These are phyloP conservation scores for Solanum peruvianum DNA, from an alignment of 257 asterid species.

Conservation along the genomic window DNA sequence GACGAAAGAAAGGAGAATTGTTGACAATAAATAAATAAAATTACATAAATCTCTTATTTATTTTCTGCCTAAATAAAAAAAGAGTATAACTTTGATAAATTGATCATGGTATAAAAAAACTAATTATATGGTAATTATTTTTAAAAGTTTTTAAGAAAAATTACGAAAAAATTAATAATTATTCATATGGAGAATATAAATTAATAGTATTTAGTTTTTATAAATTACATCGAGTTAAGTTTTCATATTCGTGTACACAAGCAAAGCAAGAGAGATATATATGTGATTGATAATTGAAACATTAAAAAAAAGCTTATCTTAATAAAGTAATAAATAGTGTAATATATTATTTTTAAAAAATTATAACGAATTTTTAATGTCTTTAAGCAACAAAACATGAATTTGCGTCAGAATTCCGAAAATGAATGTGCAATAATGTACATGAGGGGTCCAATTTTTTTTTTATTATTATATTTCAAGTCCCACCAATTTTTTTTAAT, in stretches of 20 bases:
- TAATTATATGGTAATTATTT: background rate
- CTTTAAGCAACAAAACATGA: background rate
- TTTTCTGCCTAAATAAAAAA: background rate
- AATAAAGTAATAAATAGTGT: background rate
- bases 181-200: background rate
- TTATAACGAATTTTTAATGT: background rate
- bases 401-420: background rate
- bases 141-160: fast-evolving
- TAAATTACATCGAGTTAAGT: background rate
- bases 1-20: background rate
- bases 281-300: background rate
- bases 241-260: background rate
- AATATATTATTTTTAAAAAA: background rate
- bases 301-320: background rate
- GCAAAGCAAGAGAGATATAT: background rate
- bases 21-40: no score
- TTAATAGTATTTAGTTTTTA: no score
- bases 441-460: background rate
- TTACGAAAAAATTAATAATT: background rate
- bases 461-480: background rate
- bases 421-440: background rate
- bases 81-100: background rate
- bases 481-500: background rate
- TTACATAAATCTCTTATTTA: background rate
- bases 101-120: background rate